These are phyloP conservation scores for Lagenidium giganteum DNA, from an alignment of 352 stramenopile genomes.

Conservation along the genomic window DNA sequence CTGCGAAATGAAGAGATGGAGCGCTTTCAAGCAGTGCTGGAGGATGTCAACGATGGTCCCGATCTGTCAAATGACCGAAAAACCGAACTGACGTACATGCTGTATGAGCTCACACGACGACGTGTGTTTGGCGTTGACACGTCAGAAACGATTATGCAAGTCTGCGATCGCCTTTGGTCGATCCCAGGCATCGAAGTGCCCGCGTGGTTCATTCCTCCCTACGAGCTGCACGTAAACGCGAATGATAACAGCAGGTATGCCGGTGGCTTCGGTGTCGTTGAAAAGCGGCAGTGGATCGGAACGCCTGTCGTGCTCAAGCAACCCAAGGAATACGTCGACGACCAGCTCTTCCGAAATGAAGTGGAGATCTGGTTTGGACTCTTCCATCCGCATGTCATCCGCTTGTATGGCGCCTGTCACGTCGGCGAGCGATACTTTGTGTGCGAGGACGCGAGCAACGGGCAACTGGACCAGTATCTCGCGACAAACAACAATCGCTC, in stretches of 20 bases:
- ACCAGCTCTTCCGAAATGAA: constrained; percentile 15
- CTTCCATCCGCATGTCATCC: constrained; percentile 29
- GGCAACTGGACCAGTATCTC: constrained; percentile 30
- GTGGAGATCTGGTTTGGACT: constrained; percentile 27
- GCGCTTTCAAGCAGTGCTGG: too few species aligned
- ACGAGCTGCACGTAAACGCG: constrained; percentile 9
- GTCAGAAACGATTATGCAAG: too few species aligned
- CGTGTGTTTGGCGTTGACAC: too few species aligned
- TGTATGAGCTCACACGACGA: too few species aligned
- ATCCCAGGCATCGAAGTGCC: neutral
- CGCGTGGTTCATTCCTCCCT: constrained; percentile 14
- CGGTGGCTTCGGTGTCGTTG: constrained; percentile 22
- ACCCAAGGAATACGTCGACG: constrained; percentile 29
- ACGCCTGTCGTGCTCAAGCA: constrained; percentile 26
- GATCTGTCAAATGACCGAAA: too few species aligned
- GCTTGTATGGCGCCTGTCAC: constrained; percentile 34
- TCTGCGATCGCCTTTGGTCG: neutral
- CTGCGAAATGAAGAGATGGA: too few species aligned
- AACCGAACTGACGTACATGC: too few species aligned
- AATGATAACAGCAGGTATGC: too few species aligned
- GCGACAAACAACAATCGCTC: constrained; percentile 8
- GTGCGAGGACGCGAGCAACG: constrained; percentile 30
- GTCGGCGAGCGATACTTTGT: constrained; percentile 31
- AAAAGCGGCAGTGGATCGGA: constrained; percentile 26
- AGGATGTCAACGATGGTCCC: too few species aligned